Evolutionary conservation across 83 land plant genomes (phyloP), one percentile per base, ranked within the genome.

Genomic region (Thuja plicata): DNA sequence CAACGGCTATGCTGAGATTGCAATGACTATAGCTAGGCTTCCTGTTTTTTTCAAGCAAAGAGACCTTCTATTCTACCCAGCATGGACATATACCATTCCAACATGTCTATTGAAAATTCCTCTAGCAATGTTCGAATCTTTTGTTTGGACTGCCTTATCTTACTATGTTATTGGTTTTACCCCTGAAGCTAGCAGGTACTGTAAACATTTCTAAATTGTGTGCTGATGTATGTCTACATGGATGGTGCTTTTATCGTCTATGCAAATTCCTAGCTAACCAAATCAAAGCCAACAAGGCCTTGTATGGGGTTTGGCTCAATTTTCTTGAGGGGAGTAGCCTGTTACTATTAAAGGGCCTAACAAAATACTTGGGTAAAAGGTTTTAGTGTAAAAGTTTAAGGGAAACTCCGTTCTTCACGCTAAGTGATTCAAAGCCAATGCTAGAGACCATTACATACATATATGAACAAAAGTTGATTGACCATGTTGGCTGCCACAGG

Each of bases 41-140:
- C 91, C 90, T 32, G 90, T 90, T 27, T 90, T 90, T 86, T 88
- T 81, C 78, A 90, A 88, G 73, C 91, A 90, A 73, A 80, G 91
- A 81, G 89, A 90, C 87, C 90, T 88, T 24, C 87, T 88, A 34
- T 73, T 90, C 54, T 90, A 88, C 73, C 91, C 91, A 45, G 90
- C 90, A 82, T 90, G 91, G 91, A 71, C 91, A 38, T 90, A 86
- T 46, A 90, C 85, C 19, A 38, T 90, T 54, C 86, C 91, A 27
- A 66, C 87, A 38, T 83, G 71, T 84, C 71, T 90, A 15, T 54
- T 88, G 55, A 90, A 88, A 52, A 86, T 90, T 83, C 91, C 91
- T 43, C 79, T 77, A 45, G 88, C 91, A 30, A 27, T 90, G 30
- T 21, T 88, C 32, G 91, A 90, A 73, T 82, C 91, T 27, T 57